Evolutionary conservation across 108 stramenopile species (phyloP).

Genomic region (Bacterosira constricta): DNA sequence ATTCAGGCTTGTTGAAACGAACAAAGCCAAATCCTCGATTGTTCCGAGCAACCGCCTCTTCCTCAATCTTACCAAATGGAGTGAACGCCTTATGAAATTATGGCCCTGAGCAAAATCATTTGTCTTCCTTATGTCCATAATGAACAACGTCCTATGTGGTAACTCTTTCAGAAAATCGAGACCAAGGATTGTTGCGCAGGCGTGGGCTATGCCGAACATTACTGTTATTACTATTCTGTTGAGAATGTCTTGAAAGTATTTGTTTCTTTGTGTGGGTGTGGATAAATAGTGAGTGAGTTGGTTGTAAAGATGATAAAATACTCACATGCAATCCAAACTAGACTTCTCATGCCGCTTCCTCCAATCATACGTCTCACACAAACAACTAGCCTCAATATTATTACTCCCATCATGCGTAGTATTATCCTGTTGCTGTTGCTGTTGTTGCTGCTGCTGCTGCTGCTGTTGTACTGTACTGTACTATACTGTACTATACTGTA

Average conservation of each 20-base stretch:
- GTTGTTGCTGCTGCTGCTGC: no score
- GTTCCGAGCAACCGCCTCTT: slow-evolving; percentile 70
- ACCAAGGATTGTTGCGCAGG: slow-evolving; percentile 78
- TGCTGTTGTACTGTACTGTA: no score
- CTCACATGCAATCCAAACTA: slow-evolving; percentile 58
- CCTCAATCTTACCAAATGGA: slow-evolving; percentile 74
- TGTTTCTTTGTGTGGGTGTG: slow-evolving; percentile 34
- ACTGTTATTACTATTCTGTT: slow-evolving; percentile 76
- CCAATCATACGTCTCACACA: slow-evolving; percentile 80
- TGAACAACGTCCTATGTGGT: slow-evolving; percentile 59
- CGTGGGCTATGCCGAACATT: slow-evolving; percentile 67
- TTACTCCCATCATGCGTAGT: no score
- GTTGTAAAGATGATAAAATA: no score
- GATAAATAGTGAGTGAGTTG: no score
- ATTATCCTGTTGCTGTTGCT: no score
- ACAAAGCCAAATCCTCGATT: slow-evolving; percentile 80
- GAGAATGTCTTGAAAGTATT: slow-evolving; percentile 74
- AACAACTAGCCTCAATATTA: slow-evolving; percentile 76
- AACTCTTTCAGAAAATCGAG: slow-evolving; percentile 68
- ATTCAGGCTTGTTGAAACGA: slow-evolving; percentile 62
- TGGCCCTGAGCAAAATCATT: slow-evolving; percentile 43
- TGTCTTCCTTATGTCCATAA: slow-evolving; percentile 81
- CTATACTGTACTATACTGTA: no score
- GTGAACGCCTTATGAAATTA: slow-evolving; percentile 51
- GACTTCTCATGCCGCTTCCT: slow-evolving; percentile 71